These are phyloP conservation scores for Blastobotrys attinorum DNA, from an alignment of 805 yeast species.

Conservation along the genomic window DNA sequence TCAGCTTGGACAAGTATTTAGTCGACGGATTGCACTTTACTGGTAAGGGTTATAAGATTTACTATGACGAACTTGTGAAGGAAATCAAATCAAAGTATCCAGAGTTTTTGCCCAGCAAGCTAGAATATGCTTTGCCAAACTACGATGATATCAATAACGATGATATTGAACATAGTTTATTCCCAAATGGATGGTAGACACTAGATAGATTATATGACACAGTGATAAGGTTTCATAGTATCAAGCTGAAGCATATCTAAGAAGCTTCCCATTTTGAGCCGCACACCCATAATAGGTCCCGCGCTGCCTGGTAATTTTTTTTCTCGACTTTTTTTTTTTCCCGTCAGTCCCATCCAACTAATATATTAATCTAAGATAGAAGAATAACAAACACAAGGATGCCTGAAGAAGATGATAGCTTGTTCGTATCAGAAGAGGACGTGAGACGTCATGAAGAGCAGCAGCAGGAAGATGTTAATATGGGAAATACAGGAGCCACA, in stretches of 20 bases:
- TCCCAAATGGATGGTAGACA: background rate
- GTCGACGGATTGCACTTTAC: background rate
- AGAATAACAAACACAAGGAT: background rate
- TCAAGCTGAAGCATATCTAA: background rate
- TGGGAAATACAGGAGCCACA: background rate
- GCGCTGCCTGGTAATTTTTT: too few species aligned
- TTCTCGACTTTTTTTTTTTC: too few species aligned
- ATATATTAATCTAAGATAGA: background rate
- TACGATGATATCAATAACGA: background rate
- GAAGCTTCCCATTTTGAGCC: too few species aligned
- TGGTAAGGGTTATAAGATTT: background rate
- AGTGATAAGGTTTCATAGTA: too few species aligned
- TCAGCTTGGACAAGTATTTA: background rate
- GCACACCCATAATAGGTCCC: too few species aligned
- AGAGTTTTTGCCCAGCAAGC: background rate
- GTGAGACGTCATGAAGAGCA: constrained; percentile 1
- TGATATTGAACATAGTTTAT: background rate
- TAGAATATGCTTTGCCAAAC: background rate
- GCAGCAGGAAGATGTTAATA: background rate
- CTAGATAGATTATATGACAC: too few species aligned
- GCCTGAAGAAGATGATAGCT: constrained; percentile 14
- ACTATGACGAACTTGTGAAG: background rate
- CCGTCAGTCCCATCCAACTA: background rate
- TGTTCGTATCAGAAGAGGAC: constrained; percentile 17
- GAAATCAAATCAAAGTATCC: background rate